Base-by-base conservation (phyloP, 2,329 filamentous ascomycete species). In the Trichoderma polysporum region DNA sequence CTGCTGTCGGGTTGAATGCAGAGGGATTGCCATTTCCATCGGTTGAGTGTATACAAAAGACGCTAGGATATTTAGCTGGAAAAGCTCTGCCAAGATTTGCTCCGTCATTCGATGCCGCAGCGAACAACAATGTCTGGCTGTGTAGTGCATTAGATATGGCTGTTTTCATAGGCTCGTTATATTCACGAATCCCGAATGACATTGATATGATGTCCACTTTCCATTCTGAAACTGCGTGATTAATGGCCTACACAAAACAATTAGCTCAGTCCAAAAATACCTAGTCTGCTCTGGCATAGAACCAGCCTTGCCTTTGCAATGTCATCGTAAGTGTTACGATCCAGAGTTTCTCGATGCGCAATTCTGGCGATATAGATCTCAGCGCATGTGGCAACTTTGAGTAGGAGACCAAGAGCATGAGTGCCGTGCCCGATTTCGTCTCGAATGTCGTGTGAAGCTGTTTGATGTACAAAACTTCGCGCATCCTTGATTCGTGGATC, bases 31-130 rank as follows among this genome's bases (percentile, higher is more conserved):
- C 58, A 9, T 52, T 39, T 17, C 45, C 45, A 39, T 61, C 58
- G 3, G 58, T 61, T 10, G 58, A 61, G 45, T 61, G 58, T 19
- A 61, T 61, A 15, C 58, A 52, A 52, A 61, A 61, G 15, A 61
- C 58, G 15, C 45, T 31, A 3, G 58, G 45, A 13, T 61, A 52
- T 15, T 52, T 61, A 3, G 58, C 58, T 3, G 58, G 58, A 17
- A 61, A 61, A 27, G 22, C 17, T 39, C 58, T 6, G 22, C 58
- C 58, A 2, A 52, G 22, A 7, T 61, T 61, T 29, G 58, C 58
- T 29, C 58, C 58, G 4, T 61, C 58, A 10, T 61, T 61, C 4
- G 58, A 61, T 52, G 58, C 58, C 6, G 58, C 58, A 19, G 58
- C 58, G 31, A 61, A 61, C 22, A 61, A 2, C 58, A 61, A 6